A percentile compares a stretch with the other conserved stretches of the same genome.
Conservation (phyloP, 495 filamentous ascomycete genomes). For the Oidiodendron maius region DNA sequence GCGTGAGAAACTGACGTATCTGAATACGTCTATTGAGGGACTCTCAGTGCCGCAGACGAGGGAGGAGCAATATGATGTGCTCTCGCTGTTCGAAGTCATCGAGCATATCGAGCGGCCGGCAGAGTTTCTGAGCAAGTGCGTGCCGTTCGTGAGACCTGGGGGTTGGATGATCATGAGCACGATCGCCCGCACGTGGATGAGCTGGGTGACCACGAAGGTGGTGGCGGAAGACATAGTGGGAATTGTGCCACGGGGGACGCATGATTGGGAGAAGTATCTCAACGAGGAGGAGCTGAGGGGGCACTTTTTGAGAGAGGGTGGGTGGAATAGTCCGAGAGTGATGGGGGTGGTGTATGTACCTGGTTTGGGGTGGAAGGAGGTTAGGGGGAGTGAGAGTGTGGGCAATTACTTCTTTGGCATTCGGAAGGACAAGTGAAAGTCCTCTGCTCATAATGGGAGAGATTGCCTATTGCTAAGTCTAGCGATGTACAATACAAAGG, state of each 20-base stretch:
- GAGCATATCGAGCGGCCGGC: slow-evolving; percentile 78
- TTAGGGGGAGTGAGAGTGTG: slow-evolving; percentile 72
- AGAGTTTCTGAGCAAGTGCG: slow-evolving; percentile 60
- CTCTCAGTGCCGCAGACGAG: slow-evolving; percentile 38
- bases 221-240: slow-evolving; percentile 84
- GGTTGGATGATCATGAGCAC: slow-evolving; percentile 91
- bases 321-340: slow-evolving; percentile 45
- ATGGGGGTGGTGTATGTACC: slow-evolving; percentile 91
- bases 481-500: too few relatives aligned
- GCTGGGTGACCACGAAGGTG: slow-evolving; percentile 86
- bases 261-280: slow-evolving; percentile 94
- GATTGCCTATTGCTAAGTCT: too few relatives aligned
- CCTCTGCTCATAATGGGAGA: too few relatives aligned
- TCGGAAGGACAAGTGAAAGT: slow-evolving; percentile 46
- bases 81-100: slow-evolving; percentile 88
- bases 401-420: slow-evolving; percentile 98
- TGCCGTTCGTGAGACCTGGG: slow-evolving; percentile 75
- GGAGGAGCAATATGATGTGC: slow-evolving; percentile 57
- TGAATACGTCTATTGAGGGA: slow-evolving; percentile 56
- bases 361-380: slow-evolving; percentile 85
- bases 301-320: slow-evolving; percentile 47
- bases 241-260: slow-evolving; percentile 86
- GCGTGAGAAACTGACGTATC: slow-evolving; percentile 57
- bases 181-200: slow-evolving; percentile 80
- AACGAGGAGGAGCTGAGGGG: slow-evolving; percentile 73